Evolutionary conservation across 257 asterid species (phyloP).

Genomic region (Petunia secreta): DNA sequence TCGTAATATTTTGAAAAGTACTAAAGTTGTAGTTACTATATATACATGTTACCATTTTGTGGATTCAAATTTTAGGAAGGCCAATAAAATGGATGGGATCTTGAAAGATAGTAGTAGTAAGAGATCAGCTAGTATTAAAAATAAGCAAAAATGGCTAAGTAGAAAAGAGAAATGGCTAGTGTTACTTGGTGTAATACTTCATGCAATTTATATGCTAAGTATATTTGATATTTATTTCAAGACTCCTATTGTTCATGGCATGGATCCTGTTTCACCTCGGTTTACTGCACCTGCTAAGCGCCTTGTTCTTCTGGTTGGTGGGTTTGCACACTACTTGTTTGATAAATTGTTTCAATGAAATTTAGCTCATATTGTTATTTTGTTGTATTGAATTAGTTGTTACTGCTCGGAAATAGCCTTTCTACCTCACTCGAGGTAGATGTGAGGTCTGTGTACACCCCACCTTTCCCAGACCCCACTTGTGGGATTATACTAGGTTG

Average conservation of each 20-base stretch:
- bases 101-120: constrained; percentile 42
- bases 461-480: no score
- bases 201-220: constrained; percentile 97
- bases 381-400: not conserved
- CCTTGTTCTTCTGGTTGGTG: constrained; percentile 86
- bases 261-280: constrained; percentile 85
- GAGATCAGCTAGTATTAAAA: constrained; percentile 44
- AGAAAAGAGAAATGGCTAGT: constrained; percentile 86
- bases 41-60: not conserved
- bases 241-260: constrained; percentile 94
- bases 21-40: not conserved
- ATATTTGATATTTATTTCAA: constrained; percentile 96
- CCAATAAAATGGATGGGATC: constrained; percentile 66
- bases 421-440: no score
- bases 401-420: not conserved
- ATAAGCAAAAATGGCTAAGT: constrained; percentile 55
- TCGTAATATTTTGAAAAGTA: not conserved
- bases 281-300: constrained; percentile 86
- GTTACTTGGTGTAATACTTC: constrained; percentile 81
- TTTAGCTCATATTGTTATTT: not conserved
- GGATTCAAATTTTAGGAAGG: not conserved
- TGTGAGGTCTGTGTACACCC: no score
- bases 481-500: no score
- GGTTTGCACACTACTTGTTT: constrained; percentile 41
- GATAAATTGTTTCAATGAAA: constrained; percentile 43